phyloP scores from a whole-genome alignment of 1,284 basidiomycete genomes.

The Anthracocystis walkeri region DNA sequence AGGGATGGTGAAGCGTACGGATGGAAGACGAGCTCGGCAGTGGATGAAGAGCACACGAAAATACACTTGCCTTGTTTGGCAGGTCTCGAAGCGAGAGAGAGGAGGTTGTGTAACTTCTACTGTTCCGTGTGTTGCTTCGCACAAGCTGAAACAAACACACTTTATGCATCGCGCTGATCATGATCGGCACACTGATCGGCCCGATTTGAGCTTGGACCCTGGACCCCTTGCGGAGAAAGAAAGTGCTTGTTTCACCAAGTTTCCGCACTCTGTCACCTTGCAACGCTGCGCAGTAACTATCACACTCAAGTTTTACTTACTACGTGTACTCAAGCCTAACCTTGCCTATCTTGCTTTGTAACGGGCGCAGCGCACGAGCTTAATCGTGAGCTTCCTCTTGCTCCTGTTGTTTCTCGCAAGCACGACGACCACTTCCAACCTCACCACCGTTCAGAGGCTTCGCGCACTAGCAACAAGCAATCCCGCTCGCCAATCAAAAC shows the following conservation, averaged over 20 bases:
- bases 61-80: no score
- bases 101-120: conserved; percentile 17
- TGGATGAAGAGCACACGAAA: not conserved
- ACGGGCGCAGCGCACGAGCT: not conserved
- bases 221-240: no score
- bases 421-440: no score
- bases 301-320: no score
- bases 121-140: conserved; percentile 6
- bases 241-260: not conserved
- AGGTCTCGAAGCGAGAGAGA: not conserved
- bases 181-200: not conserved
- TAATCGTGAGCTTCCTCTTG: not conserved
- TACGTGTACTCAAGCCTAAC: no score
- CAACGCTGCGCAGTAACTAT: not conserved
- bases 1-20: not conserved
- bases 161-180: conserved; percentile 6
- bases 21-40: not conserved
- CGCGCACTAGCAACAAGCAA: no score
- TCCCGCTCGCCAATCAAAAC: no score
- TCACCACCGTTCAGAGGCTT: no score
- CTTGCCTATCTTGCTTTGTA: not conserved
- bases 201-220: conserved; percentile 5
- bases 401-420: no score
- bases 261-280: not conserved
- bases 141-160: not conserved